Conservation (phyloP, 2,329 filamentous ascomycete species). For the Penicillium italicum region DNA sequence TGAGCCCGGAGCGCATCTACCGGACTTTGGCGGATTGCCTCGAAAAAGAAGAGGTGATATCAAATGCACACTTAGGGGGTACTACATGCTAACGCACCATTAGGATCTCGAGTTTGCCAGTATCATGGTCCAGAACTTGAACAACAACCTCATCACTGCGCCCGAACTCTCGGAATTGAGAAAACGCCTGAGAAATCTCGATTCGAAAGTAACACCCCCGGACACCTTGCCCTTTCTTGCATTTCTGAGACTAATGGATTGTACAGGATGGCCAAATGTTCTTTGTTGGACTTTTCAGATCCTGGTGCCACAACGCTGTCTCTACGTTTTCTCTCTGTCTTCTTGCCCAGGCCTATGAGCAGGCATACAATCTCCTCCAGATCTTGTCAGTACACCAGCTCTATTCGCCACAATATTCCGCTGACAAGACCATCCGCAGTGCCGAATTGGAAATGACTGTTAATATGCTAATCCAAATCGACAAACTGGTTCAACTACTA, state of each 20-base stretch:
- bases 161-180: conserved; percentile 88
- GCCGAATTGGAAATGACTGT: conserved; percentile 98
- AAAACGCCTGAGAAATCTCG: conserved; percentile 83
- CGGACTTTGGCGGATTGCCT: conserved; percentile 93
- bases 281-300: conserved; percentile 89
- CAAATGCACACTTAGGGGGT: not conserved
- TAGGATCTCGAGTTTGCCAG: conserved; percentile 93
- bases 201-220: conserved; percentile 63
- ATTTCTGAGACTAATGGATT: conserved; percentile 16
- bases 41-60: conserved; percentile 75
- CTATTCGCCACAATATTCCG: not conserved
- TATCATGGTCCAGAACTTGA: conserved; percentile 99
- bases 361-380: conserved; percentile 91
- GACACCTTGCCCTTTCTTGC: not conserved
- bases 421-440: conserved; percentile 48
- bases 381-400: conserved; percentile 68
- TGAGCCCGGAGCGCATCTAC: conserved; percentile 94
- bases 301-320: conserved; percentile 98
- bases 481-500: conserved; percentile 93
- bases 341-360: conserved; percentile 94
- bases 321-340: conserved; percentile 95
- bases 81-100: conserved; percentile 7
- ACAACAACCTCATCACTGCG: conserved; percentile 97
- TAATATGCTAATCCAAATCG: conserved; percentile 96
- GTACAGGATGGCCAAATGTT: conserved; percentile 83